Conservation (phyloP, 2,329 filamentous ascomycete species). For the Cladosporium sp. region DNA sequence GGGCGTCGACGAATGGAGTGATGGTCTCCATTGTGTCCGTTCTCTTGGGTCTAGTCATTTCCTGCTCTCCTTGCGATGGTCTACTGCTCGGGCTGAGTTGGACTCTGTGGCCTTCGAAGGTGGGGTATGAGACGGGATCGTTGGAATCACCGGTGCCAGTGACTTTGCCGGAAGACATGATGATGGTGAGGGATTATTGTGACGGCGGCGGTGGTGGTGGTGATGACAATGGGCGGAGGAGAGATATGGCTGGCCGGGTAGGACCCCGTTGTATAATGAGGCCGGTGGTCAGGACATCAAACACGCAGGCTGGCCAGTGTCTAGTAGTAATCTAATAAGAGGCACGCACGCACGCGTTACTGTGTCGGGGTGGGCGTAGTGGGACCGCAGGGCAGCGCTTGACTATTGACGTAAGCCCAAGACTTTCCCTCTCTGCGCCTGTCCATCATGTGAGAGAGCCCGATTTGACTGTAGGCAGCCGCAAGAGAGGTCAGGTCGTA, state of each 20-base stretch:
- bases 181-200: background rate
- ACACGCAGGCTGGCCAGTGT: background rate
- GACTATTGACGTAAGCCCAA: no score
- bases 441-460: no score
- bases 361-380: no score
- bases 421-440: no score
- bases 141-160: background rate
- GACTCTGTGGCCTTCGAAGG: slow-evolving; percentile 12
- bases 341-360: no score
- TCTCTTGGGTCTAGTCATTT: slow-evolving; percentile 14
- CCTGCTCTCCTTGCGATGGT: background rate
- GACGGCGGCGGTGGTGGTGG: background rate
- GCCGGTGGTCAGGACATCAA: background rate
- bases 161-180: slow-evolving; percentile 1
- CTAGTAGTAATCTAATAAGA: no score
- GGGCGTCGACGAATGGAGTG: slow-evolving; percentile 26
- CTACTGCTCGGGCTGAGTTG: slow-evolving; percentile 9
- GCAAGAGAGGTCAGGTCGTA: no score
- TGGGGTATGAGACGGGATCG: slow-evolving; percentile 10
- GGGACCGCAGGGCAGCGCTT: no score
- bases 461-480: no score
- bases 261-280: no score
- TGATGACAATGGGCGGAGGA: no score
- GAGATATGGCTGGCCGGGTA: no score
- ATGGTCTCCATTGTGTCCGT: slow-evolving; percentile 27